Percentiles rank a stretch among this genome's conserved stretches.
These are phyloP conservation scores for Mucor plumbeus DNA, from an alignment of 371 early-diverging fungal genomes.

Conservation along the genomic window DNA sequence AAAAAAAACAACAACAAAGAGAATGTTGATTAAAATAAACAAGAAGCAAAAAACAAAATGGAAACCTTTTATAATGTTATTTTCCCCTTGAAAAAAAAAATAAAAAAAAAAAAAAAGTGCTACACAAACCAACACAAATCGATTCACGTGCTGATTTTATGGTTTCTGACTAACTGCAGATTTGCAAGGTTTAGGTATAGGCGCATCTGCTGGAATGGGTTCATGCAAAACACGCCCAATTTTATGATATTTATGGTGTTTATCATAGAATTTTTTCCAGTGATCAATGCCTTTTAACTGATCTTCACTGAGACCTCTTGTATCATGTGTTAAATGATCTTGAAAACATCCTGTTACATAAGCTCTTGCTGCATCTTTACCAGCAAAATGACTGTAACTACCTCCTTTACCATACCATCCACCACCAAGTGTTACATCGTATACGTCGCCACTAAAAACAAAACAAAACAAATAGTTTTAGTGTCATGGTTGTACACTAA, in stretches of 20 bases:
- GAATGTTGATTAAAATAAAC: conserved; percentile 8
- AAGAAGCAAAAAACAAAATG: neutral
- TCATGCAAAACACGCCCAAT: conserved; percentile 84
- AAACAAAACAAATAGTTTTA: conserved; percentile 2
- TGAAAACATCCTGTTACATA: conserved; percentile 95
- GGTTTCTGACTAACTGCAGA: conserved; percentile 45
- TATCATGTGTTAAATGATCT: conserved; percentile 92
- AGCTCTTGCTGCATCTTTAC: conserved; percentile 91
- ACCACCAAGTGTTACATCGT: conserved; percentile 78
- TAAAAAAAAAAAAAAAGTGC: conserved; percentile 2
- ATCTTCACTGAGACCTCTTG: conserved; percentile 76
- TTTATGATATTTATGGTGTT: conserved; percentile 81
- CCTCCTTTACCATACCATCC: conserved; percentile 84
- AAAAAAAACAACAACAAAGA: neutral
- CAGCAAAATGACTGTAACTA: conserved; percentile 91
- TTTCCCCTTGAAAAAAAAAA: conserved; percentile 6
- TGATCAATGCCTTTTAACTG: conserved; percentile 78
- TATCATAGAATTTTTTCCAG: conserved; percentile 90
- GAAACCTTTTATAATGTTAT: neutral
- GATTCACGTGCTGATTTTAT: conserved; percentile 5
- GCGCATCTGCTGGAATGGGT: conserved; percentile 81
- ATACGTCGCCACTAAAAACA: conserved; percentile 85
- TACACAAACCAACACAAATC: neutral
- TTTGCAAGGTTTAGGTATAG: conserved; percentile 71
- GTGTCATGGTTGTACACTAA: neutral